Evolutionary conservation across 495 filamentous ascomycete genomes (phyloP), one percentile per base, ranked within the genome.

Genomic region (Daldinia loculata): DNA sequence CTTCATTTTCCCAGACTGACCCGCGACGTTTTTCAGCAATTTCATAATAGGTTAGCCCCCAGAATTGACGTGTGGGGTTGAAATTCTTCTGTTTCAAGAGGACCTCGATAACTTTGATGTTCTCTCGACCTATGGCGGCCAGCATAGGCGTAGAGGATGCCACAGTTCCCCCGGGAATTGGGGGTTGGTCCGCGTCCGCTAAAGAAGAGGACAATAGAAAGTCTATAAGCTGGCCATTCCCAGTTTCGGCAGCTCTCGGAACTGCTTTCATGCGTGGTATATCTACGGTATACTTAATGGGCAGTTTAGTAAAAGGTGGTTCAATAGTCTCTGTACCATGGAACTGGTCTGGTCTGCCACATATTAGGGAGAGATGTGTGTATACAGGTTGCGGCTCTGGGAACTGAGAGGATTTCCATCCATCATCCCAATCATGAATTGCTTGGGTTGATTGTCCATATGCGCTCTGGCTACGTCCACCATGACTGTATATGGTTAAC

Each of bases 401-500:
- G 19, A 48, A 48, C 43, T 48, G 43, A 22, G 43, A 48, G 19
- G 43, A 48, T 24, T 48, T 24, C 43, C 43, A 48, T 48, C 43
- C 43, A 48, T 48, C 17, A 2, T 48, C 19, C 43, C 43, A 48
- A 11, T 48, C 9, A 11, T 24, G 19, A 22, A 24, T 48, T 11
- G 17, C 43, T 48, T 48, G 19, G 0, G 43, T 4, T 11, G 43
- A 24, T 12, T 48, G 43, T 11, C 43, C 43, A 22, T 48, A 48
- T 12, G 19, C 3, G 19, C 43, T 48, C 43, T 24, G 43, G 5
- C 43, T 48, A 48, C 43, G 19, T 12, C 43, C 43, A 11, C 43
- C 43, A 9, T 24, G 19, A 19, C 43, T 48, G 2, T 12, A 48
- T 24, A 48, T 19, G n/a, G 22, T 48, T 22, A 48, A 15, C 9